A percentile compares a stretch with the other conserved stretches of the same genome.
These are phyloP conservation scores for Puccinia novopanici DNA, from an alignment of 1,284 basidiomycete species.

Conservation along the genomic window DNA sequence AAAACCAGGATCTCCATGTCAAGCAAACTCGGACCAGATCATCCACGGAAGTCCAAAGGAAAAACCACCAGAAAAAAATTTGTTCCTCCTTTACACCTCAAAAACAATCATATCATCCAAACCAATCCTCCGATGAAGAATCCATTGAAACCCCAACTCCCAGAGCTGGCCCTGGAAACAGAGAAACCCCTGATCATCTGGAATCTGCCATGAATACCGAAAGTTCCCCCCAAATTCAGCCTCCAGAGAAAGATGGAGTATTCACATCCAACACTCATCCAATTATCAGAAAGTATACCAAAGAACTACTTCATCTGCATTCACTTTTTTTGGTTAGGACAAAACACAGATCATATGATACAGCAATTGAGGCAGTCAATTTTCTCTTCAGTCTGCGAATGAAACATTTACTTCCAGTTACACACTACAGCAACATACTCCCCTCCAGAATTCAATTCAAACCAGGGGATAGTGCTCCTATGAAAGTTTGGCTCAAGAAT, in stretches of 20 bases:
- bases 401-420: no score
- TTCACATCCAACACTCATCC: no score
- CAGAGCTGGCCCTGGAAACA: no score
- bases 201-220: no score
- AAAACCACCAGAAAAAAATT: not conserved
- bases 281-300: not conserved
- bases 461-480: not conserved
- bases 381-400: not conserved
- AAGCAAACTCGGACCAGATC: not conserved
- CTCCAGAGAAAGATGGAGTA: no score
- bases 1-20: no score
- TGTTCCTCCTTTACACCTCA: no score
- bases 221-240: not conserved
- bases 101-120: no score
- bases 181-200: no score
- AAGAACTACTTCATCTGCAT: not conserved
- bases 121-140: no score
- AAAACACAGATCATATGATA: not conserved
- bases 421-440: not conserved
- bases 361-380: not conserved
- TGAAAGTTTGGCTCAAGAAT: not conserved
- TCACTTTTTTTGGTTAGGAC: not conserved
- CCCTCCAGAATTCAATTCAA: not conserved
- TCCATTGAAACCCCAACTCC: no score
- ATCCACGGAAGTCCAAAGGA: constrained; percentile 10